Conservation (phyloP, 2,329 filamentous ascomycete species). For the Trichoderma asperellum region DNA sequence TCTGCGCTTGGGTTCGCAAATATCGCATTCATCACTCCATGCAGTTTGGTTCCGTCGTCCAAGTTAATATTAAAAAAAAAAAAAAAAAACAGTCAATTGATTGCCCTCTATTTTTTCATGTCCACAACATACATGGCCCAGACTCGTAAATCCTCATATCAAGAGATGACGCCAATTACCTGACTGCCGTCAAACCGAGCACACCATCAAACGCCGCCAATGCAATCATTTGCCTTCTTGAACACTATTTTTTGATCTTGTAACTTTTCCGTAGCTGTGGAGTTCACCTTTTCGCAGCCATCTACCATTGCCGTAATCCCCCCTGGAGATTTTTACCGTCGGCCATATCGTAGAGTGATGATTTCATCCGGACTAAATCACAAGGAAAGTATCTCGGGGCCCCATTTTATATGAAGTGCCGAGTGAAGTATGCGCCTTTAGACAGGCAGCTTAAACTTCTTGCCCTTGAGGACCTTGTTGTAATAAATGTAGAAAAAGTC, state of each 20-base stretch:
- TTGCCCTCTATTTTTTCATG: constrained; percentile 34
- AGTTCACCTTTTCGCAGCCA: neutral
- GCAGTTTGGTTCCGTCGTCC: neutral
- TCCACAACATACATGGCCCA: constrained; percentile 30
- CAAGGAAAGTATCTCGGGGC: neutral
- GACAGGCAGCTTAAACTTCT: constrained; percentile 85
- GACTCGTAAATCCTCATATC: constrained; percentile 35
- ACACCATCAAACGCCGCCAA: constrained; percentile 41
- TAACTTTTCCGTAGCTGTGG: neutral
- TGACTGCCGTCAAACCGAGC: constrained; percentile 35
- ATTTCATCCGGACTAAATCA: neutral
- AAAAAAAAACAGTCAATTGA: constrained; percentile 25
- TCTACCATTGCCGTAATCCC: neutral
- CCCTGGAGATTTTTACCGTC: neutral
- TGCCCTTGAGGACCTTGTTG: constrained; percentile 88
- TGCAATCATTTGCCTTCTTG: constrained; percentile 32
- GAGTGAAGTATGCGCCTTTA: constrained; percentile 48
- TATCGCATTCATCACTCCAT: neutral
- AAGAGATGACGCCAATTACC: constrained; percentile 37
- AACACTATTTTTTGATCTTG: neutral
- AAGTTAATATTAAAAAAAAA: neutral
- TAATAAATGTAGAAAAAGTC: constrained; percentile 99
- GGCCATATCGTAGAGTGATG: neutral
- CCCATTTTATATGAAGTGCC: constrained; percentile 20
- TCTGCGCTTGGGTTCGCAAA: neutral